Evolutionary conservation across 768 basidiomycete species (phyloP).

Genomic region (Leccinellum luteum): DNA sequence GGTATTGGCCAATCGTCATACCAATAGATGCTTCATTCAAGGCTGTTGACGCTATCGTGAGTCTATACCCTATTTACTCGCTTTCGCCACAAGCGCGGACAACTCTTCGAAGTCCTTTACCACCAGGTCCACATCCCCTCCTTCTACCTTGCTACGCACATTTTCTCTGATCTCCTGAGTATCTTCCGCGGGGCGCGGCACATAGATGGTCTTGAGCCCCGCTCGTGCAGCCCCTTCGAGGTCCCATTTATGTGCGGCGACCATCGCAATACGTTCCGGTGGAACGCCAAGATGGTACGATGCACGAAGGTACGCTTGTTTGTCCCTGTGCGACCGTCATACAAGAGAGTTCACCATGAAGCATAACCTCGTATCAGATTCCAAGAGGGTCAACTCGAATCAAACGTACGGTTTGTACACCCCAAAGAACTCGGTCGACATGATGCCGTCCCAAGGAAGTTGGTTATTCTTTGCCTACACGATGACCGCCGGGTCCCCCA

Average conservation of each 20-base stretch:
- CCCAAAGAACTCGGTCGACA: conserved; percentile 58
- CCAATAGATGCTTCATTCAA: background rate
- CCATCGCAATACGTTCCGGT: conserved; percentile 56
- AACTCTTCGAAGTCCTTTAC: conserved; percentile 52
- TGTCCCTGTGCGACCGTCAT: conserved; percentile 31
- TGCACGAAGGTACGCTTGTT: conserved; percentile 47
- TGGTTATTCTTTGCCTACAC: conserved; percentile 56
- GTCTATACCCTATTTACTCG: conserved; percentile 11
- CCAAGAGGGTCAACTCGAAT: background rate
- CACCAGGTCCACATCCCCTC: conserved; percentile 59
- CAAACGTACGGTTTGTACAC: conserved; percentile 62
- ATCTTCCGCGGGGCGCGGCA: conserved; percentile 52
- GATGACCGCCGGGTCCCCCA: background rate
- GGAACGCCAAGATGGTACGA: conserved; percentile 43
- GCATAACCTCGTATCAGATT: background rate
- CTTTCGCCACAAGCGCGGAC: conserved; percentile 27
- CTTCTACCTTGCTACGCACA: conserved; percentile 47
- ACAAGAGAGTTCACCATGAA: too few species aligned
- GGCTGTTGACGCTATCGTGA: background rate
- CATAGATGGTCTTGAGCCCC: conserved; percentile 60
- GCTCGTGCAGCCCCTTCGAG: conserved; percentile 48
- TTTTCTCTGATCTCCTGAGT: conserved; percentile 14
- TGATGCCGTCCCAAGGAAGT: conserved; percentile 62
- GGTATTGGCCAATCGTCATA: background rate
- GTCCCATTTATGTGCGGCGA: conserved; percentile 62